A percentile compares a stretch with the other conserved stretches of the same genome.
phyloP scores from a whole-genome alignment of 2,329 filamentous ascomycete species.

The Verticillium nonalfalfae region DNA sequence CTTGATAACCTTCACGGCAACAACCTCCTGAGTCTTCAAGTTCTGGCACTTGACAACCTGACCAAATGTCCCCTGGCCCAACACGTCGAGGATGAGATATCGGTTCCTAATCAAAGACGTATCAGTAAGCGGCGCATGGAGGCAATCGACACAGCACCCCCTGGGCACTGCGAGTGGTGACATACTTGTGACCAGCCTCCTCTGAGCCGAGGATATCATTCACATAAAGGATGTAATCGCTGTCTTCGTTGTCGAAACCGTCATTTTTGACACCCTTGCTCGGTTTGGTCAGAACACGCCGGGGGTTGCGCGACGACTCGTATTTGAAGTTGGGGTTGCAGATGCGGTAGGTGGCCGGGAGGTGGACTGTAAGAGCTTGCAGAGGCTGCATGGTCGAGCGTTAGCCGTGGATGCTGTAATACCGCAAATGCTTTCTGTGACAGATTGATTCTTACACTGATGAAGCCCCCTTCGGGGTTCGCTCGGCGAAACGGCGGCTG shows the following conservation, averaged over 20 bases:
- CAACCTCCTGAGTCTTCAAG: slow-evolving; percentile 94
- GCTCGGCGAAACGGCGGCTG: slow-evolving; percentile 90
- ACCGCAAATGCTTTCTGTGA: background rate
- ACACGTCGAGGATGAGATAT: slow-evolving; percentile 92
- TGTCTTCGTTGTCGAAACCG: slow-evolving; percentile 97
- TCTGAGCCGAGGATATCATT: slow-evolving; percentile 98
- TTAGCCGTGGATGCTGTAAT: slow-evolving; percentile 14
- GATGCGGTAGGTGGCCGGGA: slow-evolving; percentile 94
- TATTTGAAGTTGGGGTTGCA: slow-evolving; percentile 99
- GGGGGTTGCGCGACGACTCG: slow-evolving; percentile 93
- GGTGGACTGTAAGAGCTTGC: slow-evolving; percentile 87
- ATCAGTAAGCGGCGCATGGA: background rate
- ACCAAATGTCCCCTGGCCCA: slow-evolving; percentile 95
- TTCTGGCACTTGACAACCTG: slow-evolving; percentile 99
- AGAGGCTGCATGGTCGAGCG: slow-evolving; percentile 57
- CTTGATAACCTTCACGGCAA: slow-evolving; percentile 98
- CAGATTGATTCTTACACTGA: slow-evolving; percentile 62
- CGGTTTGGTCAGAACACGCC: slow-evolving; percentile 92
- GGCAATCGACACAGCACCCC: background rate
- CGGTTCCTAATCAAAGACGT: slow-evolving; percentile 57
- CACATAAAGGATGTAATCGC: slow-evolving; percentile 98
- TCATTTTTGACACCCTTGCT: slow-evolving; percentile 99
- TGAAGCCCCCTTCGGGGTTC: slow-evolving; percentile 95
- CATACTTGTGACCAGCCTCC: slow-evolving; percentile 93
- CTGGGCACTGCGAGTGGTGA: slow-evolving; percentile 5